Base-by-base conservation (phyloP, 1,139 yeast genomes). In the Pichia sp. region DNA sequence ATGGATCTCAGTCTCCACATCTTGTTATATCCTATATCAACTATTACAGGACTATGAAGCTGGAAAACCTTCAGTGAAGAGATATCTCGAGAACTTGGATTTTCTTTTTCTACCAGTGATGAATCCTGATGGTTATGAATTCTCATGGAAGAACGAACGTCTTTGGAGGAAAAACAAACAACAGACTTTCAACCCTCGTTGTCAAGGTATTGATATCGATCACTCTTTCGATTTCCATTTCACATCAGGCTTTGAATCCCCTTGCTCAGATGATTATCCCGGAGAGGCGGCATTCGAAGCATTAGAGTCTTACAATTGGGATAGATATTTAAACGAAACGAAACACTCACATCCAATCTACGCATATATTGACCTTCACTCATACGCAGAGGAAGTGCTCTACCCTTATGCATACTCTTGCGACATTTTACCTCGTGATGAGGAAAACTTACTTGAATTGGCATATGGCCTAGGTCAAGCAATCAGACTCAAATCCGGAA, bases 151-250 rank as follows among this genome's bases (percentile, higher is more conserved):
- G 5, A 55, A 63, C 25, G 95, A 87, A 55, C 64, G 96, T 38
- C 64, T 87, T 44, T 87, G 96, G 96, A 66, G 94, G 33, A 87
- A 87, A 56, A 87, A 85, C 59, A 70, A 95, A 44, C 96, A 87
- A 59, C 72, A 73, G 36, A 82, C 94, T 0, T 69, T 66, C 26
- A 60, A 74, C 34, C 76, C 84, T 5, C 60, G 67, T 30, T 87
- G 96, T 58, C 64, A 69, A 34, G 96, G 96, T 7, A 72, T 86
- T 32, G 96, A 87, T 55, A 77, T 87, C 40, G 96, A 85, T 56
- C 94, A 83, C 52, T 80, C 94, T 1, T 85, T 79, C 58, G 81
- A 73, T 47, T 82, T 65, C 60, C 86, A 81, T 51, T 84, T 91
- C 80, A 66, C 74, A 6, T 63, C 66, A 32, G 72, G 82, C 13